These are phyloP conservation scores for Mimosa bimucronata DNA, from an alignment of 306 rosid genomes.

Conservation along the genomic window DNA sequence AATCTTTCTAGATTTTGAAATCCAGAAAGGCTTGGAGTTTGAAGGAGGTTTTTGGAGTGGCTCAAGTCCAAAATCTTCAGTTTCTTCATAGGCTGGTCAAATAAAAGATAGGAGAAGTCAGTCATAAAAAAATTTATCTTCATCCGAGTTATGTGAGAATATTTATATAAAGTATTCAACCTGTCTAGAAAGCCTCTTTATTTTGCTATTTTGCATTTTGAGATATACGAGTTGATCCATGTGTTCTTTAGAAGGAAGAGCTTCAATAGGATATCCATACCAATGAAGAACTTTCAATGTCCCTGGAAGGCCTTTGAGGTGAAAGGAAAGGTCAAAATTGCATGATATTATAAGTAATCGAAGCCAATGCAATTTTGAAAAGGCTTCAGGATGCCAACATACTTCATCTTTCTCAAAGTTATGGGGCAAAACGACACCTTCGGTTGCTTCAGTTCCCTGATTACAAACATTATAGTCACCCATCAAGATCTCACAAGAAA, in stretches of 20 bases:
- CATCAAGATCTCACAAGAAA: neutral
- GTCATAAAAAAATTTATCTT: neutral
- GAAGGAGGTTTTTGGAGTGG: neutral
- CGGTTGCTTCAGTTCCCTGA: constrained; percentile 21
- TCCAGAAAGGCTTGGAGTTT: neutral
- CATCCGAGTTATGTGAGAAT: neutral
- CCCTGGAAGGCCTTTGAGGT: neutral
- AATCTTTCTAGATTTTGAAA: neutral
- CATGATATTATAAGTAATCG: constrained; percentile 20
- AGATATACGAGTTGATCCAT: neutral
- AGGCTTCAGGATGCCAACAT: neutral
- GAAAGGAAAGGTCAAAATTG: neutral
- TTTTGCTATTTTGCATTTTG: neutral
- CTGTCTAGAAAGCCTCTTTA: neutral
- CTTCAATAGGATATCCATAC: neutral
- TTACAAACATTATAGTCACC: neutral
- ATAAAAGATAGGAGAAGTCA: neutral
- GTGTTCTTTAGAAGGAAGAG: neutral
- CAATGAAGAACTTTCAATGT: neutral
- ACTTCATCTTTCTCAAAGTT: neutral
- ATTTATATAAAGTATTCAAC: neutral
- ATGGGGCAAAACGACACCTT: constrained; percentile 2
- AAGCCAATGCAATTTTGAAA: constrained; percentile 22
- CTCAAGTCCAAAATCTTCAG: neutral
- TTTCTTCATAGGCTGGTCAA: neutral